Conservation (phyloP, 2,329 filamentous ascomycete species). For the Phoma sp. region DNA sequence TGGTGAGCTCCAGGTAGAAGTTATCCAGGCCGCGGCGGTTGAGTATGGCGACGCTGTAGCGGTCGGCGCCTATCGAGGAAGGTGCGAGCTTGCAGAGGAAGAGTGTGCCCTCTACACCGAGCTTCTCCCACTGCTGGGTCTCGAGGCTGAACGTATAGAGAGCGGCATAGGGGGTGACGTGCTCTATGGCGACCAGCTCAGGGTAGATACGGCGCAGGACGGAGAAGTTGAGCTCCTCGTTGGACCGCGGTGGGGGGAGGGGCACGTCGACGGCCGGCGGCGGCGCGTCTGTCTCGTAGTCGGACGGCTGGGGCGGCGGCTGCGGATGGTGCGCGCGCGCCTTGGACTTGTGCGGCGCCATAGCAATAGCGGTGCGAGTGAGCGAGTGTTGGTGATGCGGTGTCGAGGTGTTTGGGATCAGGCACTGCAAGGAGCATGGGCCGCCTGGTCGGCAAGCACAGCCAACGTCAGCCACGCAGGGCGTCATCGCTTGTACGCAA, state of each 20-base stretch:
- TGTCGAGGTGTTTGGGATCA: not conserved
- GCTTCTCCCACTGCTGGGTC: slow-evolving; percentile 80
- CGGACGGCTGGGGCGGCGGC: slow-evolving; percentile 57
- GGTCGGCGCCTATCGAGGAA: slow-evolving; percentile 46
- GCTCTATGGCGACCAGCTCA: slow-evolving; percentile 74
- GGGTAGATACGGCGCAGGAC: slow-evolving; percentile 85
- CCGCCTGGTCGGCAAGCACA: slow-evolving; percentile 4
- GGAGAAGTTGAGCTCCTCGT: slow-evolving; percentile 84
- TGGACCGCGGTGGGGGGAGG: slow-evolving; percentile 67
- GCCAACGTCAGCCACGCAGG: slow-evolving; percentile 15
- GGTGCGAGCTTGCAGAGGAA: slow-evolving; percentile 76
- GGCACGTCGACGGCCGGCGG: slow-evolving; percentile 48
- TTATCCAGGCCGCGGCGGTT: slow-evolving; percentile 59
- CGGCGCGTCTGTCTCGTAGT: slow-evolving; percentile 60
- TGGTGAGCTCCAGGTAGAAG: slow-evolving; percentile 54
- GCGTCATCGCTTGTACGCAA: too few species aligned
- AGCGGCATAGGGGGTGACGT: slow-evolving; percentile 84
- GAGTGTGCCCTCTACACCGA: slow-evolving; percentile 82
- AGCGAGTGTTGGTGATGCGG: not conserved
- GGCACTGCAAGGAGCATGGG: slow-evolving; percentile 2
- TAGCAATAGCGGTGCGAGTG: slow-evolving; percentile 15
- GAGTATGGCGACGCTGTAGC: slow-evolving; percentile 56
- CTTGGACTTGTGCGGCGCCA: slow-evolving; percentile 43
- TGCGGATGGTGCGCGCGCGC: slow-evolving; percentile 38
- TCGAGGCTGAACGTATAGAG: slow-evolving; percentile 79